phyloP scores from a whole-genome alignment of 371 early-diverging fungal species.

The Apophysomyces elegans region DNA sequence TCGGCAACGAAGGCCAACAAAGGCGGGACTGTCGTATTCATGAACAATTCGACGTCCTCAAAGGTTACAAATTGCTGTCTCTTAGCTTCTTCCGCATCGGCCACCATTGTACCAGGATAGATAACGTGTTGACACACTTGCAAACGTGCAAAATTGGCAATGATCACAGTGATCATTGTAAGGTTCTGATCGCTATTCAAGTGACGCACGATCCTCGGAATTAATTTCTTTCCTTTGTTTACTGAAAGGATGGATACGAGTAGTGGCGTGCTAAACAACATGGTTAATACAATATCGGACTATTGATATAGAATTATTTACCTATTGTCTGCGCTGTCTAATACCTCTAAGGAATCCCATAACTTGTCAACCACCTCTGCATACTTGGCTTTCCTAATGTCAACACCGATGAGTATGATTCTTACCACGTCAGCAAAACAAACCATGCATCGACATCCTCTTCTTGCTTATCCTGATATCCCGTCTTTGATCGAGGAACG shows the following conservation, averaged over 20 bases:
- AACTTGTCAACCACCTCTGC: conserved; percentile 59
- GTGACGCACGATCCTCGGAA: conserved; percentile 84
- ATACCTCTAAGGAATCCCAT: conserved; percentile 65
- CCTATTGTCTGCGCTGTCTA: conserved; percentile 63
- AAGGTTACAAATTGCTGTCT: conserved; percentile 42
- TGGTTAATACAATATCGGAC: neutral
- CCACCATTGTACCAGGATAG: conserved; percentile 52
- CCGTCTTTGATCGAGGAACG: conserved; percentile 49
- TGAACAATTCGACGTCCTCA: conserved; percentile 81
- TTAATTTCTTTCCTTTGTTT: conserved; percentile 84
- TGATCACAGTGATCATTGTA: conserved; percentile 74
- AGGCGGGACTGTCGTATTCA: conserved; percentile 83
- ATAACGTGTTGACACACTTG: conserved; percentile 80
- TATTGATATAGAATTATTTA: conserved; percentile 25
- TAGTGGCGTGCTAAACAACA: conserved; percentile 19
- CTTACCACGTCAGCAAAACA: conserved; percentile 1
- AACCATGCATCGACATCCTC: conserved; percentile 58
- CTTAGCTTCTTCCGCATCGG: conserved; percentile 55
- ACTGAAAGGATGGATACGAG: conserved; percentile 71
- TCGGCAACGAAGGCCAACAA: conserved; percentile 81
- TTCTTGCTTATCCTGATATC: conserved; percentile 55
- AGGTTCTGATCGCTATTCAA: conserved; percentile 79
- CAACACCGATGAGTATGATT: neutral
- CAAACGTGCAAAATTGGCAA: conserved; percentile 82
- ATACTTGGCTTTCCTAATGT: conserved; percentile 58